A percentile compares a stretch with the other conserved stretches of the same genome.
These are phyloP conservation scores for Leishmania major DNA, from an alignment of 208 protist species.

Conservation along the genomic window DNA sequence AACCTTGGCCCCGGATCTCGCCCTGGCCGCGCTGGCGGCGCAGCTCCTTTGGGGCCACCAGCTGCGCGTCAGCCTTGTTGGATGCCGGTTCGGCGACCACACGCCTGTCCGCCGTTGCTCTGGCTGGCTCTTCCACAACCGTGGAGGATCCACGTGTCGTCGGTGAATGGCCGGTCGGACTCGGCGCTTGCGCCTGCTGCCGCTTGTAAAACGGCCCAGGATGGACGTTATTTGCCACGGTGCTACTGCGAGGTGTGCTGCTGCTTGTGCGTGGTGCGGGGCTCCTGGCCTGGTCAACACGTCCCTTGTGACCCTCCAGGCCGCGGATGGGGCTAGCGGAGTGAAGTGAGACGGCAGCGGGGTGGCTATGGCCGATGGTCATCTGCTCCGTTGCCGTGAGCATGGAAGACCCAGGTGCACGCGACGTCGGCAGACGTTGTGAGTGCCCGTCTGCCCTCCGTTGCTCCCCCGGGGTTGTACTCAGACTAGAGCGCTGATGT, in stretches of 20 bases:
- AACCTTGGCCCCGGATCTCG: conserved; percentile 21
- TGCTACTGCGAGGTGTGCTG: neutral
- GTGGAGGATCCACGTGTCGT: neutral
- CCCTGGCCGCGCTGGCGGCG: conserved; percentile 22
- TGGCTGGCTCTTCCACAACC: neutral
- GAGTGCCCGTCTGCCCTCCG: neutral
- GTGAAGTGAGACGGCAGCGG: neutral
- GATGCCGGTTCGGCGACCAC: neutral
- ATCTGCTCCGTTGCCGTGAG: neutral
- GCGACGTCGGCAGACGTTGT: neutral
- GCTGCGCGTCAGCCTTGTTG: conserved; percentile 4
- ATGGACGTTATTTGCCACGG: neutral
- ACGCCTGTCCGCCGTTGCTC: neutral
- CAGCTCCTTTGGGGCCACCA: conserved; percentile 9
- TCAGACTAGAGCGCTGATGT: conserved; percentile 6
- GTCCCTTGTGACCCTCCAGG: neutral
- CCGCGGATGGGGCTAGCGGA: neutral
- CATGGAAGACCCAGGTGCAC: neutral
- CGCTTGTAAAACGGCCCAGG: conserved; percentile 12
- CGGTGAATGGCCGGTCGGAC: neutral
- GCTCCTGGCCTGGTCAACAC: neutral
- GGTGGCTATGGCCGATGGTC: neutral
- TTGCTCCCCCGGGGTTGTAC: neutral
- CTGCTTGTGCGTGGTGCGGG: neutral
- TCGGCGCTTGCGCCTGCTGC: conserved; percentile 18